These are phyloP conservation scores for Arthrobotrys entomopaga DNA, from an alignment of 2,329 filamentous ascomycete genomes.

Conservation along the genomic window DNA sequence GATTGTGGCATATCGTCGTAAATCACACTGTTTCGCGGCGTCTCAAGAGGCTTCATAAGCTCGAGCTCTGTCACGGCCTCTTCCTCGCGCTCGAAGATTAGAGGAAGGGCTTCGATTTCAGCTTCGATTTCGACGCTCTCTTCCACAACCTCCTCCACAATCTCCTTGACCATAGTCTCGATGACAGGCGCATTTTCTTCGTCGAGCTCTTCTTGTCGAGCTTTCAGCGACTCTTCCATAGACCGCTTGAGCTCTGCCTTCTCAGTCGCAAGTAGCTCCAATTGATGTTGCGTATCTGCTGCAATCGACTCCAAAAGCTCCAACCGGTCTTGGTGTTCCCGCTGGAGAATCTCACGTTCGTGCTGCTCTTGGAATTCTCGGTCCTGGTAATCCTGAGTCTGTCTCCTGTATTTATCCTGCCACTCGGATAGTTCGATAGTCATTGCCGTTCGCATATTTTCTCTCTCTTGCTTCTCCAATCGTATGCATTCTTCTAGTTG, in stretches of 20 bases:
- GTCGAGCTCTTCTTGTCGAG: slow-evolving; percentile 25
- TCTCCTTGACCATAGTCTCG: slow-evolving; percentile 34
- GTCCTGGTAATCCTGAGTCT: slow-evolving; percentile 29
- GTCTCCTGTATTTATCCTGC: slow-evolving; percentile 43
- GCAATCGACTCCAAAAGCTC: slow-evolving; percentile 53
- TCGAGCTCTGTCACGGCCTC: slow-evolving; percentile 58
- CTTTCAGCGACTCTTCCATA: slow-evolving; percentile 29
- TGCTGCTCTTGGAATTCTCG: slow-evolving; percentile 47
- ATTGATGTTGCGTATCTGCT: slow-evolving; percentile 51
- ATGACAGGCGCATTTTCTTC: slow-evolving; percentile 37
- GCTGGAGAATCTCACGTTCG: slow-evolving; percentile 49
- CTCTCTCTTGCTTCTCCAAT: slow-evolving; percentile 50
- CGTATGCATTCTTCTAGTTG: slow-evolving; percentile 52
- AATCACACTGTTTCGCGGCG: slow-evolving; percentile 53
- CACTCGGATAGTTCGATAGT: slow-evolving; percentile 44
- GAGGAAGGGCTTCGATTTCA: slow-evolving; percentile 30
- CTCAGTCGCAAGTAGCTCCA: slow-evolving; percentile 47
- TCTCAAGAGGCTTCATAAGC: slow-evolving; percentile 62
- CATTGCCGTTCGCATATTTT: slow-evolving; percentile 39
- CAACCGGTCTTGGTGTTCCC: slow-evolving; percentile 47
- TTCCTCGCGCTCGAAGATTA: slow-evolving; percentile 33
- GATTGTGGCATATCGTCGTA: slow-evolving; percentile 63
- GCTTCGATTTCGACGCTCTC: slow-evolving; percentile 30
- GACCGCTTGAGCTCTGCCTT: slow-evolving; percentile 52
- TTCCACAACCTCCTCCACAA: slow-evolving; percentile 33